Evolutionary conservation across 2,329 filamentous ascomycete genomes (phyloP).

Genomic region (Pseudonectria buxi): DNA sequence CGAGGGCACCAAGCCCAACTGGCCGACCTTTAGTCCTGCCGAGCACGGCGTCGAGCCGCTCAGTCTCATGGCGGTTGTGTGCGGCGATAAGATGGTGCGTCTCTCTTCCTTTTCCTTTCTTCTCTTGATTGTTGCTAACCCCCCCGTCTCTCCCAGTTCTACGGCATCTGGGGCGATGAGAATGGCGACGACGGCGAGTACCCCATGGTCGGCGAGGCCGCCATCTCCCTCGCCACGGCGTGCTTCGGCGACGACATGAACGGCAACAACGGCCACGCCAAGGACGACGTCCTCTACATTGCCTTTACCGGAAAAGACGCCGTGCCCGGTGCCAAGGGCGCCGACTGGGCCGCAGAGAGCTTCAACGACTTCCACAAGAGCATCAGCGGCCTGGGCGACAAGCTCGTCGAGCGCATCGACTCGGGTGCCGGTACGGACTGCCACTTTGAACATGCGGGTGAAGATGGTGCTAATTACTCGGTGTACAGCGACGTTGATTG

Average conservation of each 20-base stretch:
- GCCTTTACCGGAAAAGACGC: conserved; percentile 52
- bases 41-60: conserved; percentile 40
- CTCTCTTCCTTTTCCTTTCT: background rate
- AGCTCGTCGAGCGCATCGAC: conserved; percentile 35
- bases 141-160: conserved; percentile 38
- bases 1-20: conserved; percentile 26
- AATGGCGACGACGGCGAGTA: conserved; percentile 46
- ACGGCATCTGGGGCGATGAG: conserved; percentile 56
- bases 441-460: no score
- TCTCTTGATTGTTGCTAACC: background rate
- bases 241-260: conserved; percentile 49
- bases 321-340: conserved; percentile 46
- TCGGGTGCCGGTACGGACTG: conserved; percentile 3
- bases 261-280: conserved; percentile 49
- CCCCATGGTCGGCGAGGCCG: conserved; percentile 48
- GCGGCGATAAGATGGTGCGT: conserved; percentile 38
- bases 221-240: conserved; percentile 49
- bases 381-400: conserved; percentile 43
- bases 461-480: no score
- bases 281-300: conserved; percentile 55
- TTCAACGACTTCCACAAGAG: conserved; percentile 47
- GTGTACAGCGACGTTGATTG: conserved; percentile 8
- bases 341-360: conserved; percentile 46
- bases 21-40: conserved; percentile 34
- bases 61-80: conserved; percentile 50